phyloP scores from a whole-genome alignment of 2,329 filamentous ascomycete species.

The Pyricularia sp. region DNA sequence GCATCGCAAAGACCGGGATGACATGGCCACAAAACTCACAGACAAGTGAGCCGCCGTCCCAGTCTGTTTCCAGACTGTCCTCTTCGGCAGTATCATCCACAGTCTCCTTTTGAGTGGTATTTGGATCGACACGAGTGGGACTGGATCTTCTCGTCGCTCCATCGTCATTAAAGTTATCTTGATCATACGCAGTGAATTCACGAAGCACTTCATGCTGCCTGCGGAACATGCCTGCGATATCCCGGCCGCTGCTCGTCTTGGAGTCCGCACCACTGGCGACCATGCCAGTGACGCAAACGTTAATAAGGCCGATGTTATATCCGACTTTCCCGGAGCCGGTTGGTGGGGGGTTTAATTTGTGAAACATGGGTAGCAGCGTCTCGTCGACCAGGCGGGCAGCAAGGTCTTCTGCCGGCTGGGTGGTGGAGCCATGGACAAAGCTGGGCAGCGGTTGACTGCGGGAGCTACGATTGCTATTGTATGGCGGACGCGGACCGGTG shows the following conservation, averaged over 20 bases:
- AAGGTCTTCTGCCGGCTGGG: constrained; percentile 16
- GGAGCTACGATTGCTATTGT: constrained; percentile 68
- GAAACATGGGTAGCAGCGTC: constrained; percentile 7
- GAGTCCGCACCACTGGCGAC: constrained; percentile 41
- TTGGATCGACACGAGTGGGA: background rate
- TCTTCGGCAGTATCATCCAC: constrained; percentile 3
- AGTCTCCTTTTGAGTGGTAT: background rate
- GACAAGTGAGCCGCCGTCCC: constrained; percentile 7
- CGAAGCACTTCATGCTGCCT: constrained; percentile 60
- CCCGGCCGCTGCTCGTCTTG: constrained; percentile 50
- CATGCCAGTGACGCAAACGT: constrained; percentile 85
- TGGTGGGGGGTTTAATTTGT: constrained; percentile 27
- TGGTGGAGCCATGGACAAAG: constrained; percentile 57
- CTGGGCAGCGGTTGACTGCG: constrained; percentile 51
- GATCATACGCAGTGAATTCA: constrained; percentile 53
- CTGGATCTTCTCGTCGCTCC: background rate
- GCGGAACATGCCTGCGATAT: constrained; percentile 78
- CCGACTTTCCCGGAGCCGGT: constrained; percentile 42
- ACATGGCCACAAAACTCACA: constrained; percentile 17
- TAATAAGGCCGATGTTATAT: constrained; percentile 79
- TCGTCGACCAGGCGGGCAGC: constrained; percentile 13
- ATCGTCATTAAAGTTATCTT: constrained; percentile 1
- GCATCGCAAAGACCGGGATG: constrained; percentile 18
- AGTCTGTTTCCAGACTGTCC: background rate
- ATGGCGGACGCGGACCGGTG: constrained; percentile 30